Conservation (phyloP, 2,329 filamentous ascomycete species). For the Neopestalotiopsis rosae region DNA sequence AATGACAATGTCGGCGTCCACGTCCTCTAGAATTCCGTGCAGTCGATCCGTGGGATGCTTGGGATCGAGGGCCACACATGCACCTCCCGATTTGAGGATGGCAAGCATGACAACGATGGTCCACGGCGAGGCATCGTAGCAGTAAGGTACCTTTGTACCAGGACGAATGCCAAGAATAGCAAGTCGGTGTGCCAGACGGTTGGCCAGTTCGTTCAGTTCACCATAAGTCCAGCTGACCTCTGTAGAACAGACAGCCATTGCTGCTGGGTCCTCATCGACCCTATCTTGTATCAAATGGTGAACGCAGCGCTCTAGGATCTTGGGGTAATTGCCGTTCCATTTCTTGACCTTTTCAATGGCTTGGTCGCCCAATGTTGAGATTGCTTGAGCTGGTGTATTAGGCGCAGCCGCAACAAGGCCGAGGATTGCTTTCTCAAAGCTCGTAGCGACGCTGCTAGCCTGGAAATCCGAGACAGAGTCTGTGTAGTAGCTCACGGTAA, state of each 20-base stretch:
- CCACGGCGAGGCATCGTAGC: slow-evolving; percentile 15
- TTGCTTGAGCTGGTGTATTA: background rate
- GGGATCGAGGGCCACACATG: slow-evolving; percentile 12
- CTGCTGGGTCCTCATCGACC: slow-evolving; percentile 2
- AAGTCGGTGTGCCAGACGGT: slow-evolving; percentile 6
- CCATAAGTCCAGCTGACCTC: slow-evolving; percentile 15
- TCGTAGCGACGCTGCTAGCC: slow-evolving; percentile 12
- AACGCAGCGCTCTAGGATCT: background rate
- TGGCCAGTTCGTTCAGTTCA: slow-evolving; percentile 8
- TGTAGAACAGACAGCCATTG: slow-evolving; percentile 17
- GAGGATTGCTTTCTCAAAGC: slow-evolving; percentile 15
- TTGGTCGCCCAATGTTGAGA: slow-evolving; percentile 10
- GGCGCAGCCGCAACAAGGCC: slow-evolving; percentile 6
- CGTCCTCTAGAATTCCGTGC: slow-evolving; percentile 7
- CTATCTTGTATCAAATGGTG: slow-evolving; percentile 18
- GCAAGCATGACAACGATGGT: slow-evolving; percentile 16
- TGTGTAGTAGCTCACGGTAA: slow-evolving; percentile 19
- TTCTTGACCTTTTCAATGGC: slow-evolving; percentile 10
- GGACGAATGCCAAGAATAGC: slow-evolving; percentile 7
- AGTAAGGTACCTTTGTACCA: slow-evolving; percentile 11
- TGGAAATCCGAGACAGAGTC: slow-evolving; percentile 16
- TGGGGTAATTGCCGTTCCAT: slow-evolving; percentile 13
- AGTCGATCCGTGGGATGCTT: slow-evolving; percentile 15
- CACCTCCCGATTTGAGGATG: slow-evolving; percentile 13
- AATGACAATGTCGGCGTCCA: slow-evolving; percentile 13